Conservation (phyloP, 208 protist genomes). For the Leishmania gerbilli region DNA sequence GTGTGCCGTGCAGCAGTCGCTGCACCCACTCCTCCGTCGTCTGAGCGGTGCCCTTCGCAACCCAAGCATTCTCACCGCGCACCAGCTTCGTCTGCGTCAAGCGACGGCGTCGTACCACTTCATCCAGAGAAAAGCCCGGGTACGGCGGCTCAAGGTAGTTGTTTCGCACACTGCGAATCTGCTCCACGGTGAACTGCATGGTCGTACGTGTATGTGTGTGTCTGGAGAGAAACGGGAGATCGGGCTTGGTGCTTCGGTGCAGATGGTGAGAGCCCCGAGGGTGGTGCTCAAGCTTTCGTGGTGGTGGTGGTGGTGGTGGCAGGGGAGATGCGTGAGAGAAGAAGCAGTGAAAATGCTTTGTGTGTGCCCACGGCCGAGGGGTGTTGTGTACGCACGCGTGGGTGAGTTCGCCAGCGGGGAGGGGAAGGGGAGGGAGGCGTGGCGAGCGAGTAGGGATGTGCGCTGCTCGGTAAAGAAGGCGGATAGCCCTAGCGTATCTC, state of each 20-base stretch:
- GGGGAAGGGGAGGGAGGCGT: background rate
- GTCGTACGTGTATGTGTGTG: background rate
- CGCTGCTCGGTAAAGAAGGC: background rate
- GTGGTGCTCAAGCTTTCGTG: background rate
- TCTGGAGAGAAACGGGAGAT: background rate
- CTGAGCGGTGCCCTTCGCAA: conserved; percentile 64
- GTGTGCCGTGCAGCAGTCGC: conserved; percentile 73
- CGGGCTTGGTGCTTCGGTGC: background rate
- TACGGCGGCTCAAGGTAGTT: conserved; percentile 81
- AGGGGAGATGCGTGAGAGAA: background rate
- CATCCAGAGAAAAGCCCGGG: conserved; percentile 86
- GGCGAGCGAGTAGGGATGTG: background rate
- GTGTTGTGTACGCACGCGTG: conserved; percentile 9
- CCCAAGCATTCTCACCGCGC: conserved; percentile 85
- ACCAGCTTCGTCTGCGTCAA: conserved; percentile 71
- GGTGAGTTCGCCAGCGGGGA: background rate
- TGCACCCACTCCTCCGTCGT: conserved; percentile 82
- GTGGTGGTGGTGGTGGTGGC: background rate
- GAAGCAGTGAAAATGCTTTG: background rate
- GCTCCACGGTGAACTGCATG: conserved; percentile 80
- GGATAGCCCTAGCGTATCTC: background rate
- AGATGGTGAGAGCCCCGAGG: background rate
- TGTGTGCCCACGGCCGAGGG: background rate
- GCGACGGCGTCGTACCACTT: conserved; percentile 66
- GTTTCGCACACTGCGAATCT: conserved; percentile 77